phyloP scores from a whole-genome alignment of 805 yeast species.

The Brettanomyces bruxellensis region DNA sequence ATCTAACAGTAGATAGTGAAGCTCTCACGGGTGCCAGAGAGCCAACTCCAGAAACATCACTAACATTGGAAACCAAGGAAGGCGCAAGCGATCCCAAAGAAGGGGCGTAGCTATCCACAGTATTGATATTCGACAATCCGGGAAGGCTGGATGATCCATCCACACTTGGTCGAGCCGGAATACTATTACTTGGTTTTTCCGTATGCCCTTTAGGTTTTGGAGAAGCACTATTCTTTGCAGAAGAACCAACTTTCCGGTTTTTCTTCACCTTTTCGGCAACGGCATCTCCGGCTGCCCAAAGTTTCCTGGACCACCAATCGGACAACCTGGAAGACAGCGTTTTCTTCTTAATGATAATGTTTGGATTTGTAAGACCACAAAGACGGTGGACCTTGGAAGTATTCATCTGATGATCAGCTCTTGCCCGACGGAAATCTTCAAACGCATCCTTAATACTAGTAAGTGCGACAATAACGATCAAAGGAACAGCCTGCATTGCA shows the following conservation, averaged over 20 bases:
- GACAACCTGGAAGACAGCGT: not conserved
- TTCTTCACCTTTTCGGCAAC: not conserved
- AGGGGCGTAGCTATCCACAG: conserved; percentile 49
- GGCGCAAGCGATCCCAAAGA: conserved; percentile 12
- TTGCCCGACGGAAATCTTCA: conserved; percentile 63
- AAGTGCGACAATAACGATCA: conserved; percentile 65
- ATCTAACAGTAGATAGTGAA: conserved; percentile 10
- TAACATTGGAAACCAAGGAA: not conserved
- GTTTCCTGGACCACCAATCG: not conserved
- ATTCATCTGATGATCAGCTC: conserved; percentile 60
- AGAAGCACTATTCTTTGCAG: not conserved
- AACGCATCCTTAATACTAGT: conserved; percentile 73
- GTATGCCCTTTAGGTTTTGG: not conserved
- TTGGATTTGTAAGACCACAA: conserved; percentile 45
- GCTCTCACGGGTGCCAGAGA: conserved; percentile 8
- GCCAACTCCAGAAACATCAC: conserved; percentile 4
- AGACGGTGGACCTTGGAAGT: conserved; percentile 54
- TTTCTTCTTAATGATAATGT: conserved; percentile 28
- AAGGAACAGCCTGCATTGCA: conserved; percentile 70
- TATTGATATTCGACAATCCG: conserved; percentile 56
- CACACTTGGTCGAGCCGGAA: not conserved
- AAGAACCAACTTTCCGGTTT: not conserved
- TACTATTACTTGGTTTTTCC: not conserved
- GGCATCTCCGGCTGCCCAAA: not conserved
- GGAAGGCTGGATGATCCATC: conserved; percentile 18